Base-by-base conservation (phyloP, 257 asterid species). In the Primulina eburnea region DNA sequence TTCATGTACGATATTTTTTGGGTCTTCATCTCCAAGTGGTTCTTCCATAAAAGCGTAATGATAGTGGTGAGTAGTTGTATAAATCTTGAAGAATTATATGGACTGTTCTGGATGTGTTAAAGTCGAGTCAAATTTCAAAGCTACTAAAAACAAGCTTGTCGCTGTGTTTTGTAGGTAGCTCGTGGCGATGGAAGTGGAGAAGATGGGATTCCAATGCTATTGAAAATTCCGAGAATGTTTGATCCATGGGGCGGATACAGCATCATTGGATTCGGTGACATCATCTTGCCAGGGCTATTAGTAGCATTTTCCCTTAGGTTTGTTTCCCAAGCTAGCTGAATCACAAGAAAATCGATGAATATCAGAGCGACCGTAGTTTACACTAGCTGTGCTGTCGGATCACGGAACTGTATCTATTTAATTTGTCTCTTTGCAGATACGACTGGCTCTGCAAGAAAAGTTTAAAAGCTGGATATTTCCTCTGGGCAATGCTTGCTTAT, bases 161-260 rank as follows among this genome's bases (percentile, higher is more conserved):
- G 63, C 56, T 71, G 68, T 52, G 62, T 69, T 57, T 8, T 71
- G 58, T 74, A 92, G 98, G 98, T 92, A 66, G 98, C 98, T 69
- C 92, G 96, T 52, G 98, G 98, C 10, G 98, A 89, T 70, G 90
- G 87, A 81, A 92, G 96, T 72, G 98, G 97, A 62, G 98, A 92
- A 82, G 97, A 92, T 69, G 98, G 98, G 53, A 92, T 92, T 34
- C 98, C 98, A 0, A 92, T 92, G 98, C 88, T 92, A 17, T 75
- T 92, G 34, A 92, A 92, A 82, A 89, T 92, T 64, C 98, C 98
- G 40, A 82, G 98, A 21, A 75, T 92, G 93, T 89, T 86, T 79
- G 98, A 92, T 81, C 96, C 98, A 43, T 92, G 98, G 97, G 92
- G 91, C 40, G 98, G 97, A 73, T 92, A 86, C 77, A 92, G 98